Evolutionary conservation across 257 asterid genomes (phyloP).

Genomic region (Catharanthus roseus): DNA sequence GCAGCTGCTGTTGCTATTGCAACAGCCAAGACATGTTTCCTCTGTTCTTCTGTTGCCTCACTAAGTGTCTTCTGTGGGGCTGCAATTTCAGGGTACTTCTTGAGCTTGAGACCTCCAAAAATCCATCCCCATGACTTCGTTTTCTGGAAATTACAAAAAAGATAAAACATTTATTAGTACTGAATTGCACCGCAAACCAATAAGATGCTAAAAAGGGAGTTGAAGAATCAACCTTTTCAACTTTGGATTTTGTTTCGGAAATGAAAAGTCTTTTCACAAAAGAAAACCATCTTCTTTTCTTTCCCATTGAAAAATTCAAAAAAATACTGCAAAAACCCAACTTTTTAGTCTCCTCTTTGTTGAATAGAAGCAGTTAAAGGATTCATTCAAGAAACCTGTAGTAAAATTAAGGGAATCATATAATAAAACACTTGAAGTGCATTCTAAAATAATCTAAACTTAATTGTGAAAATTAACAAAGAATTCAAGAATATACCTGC

Average conservation of each 20-base stretch:
- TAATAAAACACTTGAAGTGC: not conserved
- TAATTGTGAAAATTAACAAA: not conserved
- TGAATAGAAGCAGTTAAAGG: not conserved
- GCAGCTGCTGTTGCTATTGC: slow-evolving; percentile 85
- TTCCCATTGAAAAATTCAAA: slow-evolving; percentile 44
- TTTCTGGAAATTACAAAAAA: slow-evolving; percentile 31
- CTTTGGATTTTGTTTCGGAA: slow-evolving; percentile 48
- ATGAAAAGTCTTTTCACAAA: slow-evolving; percentile 62
- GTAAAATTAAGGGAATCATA: not conserved
- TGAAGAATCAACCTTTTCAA: slow-evolving; percentile 42
- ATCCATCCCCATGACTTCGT: slow-evolving; percentile 57
- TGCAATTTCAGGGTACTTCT: slow-evolving; percentile 48
- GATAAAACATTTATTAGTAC: not conserved
- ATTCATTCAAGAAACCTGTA: not conserved
- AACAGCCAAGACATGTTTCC: slow-evolving; percentile 61
- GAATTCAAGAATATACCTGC: not conserved
- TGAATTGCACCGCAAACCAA: slow-evolving; percentile 5
- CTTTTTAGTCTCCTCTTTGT: not conserved
- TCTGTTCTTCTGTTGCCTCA: slow-evolving; percentile 65
- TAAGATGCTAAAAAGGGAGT: slow-evolving; percentile 1
- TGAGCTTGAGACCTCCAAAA: slow-evolving; percentile 39
- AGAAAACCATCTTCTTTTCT: slow-evolving; percentile 64
- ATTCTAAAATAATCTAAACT: not conserved
- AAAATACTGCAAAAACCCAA: not conserved
- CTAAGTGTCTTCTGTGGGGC: slow-evolving; percentile 40